Conservation (phyloP, 2,329 filamentous ascomycete genomes). For the Sordariomycetes sp. region DNA sequence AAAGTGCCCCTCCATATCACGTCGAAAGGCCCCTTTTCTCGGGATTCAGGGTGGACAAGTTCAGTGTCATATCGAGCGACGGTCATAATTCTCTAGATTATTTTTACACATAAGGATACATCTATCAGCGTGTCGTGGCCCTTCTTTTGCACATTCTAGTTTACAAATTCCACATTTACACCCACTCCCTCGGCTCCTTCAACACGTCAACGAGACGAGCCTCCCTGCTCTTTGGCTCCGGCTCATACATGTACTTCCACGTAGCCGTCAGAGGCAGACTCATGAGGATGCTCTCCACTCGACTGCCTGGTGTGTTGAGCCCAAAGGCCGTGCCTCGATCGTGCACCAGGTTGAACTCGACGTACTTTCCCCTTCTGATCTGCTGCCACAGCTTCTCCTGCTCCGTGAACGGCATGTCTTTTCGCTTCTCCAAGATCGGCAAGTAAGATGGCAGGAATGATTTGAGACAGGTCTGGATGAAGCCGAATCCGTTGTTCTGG, state of each 20-base stretch:
- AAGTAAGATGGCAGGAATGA: constrained; percentile 87
- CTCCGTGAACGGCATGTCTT: constrained; percentile 83
- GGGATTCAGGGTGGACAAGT: too few relatives aligned
- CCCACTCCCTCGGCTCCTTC: constrained; percentile 57
- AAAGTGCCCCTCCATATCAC: too few relatives aligned
- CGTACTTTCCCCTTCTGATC: constrained; percentile 84
- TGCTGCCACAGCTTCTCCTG: constrained; percentile 96
- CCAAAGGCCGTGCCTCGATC: constrained; percentile 93
- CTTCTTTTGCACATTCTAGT: too few relatives aligned
- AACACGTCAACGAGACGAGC: constrained; percentile 69
- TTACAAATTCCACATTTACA: too few relatives aligned
- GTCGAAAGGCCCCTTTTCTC: neutral
- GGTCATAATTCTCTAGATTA: too few relatives aligned
- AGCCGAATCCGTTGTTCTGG: constrained; percentile 82
- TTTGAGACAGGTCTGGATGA: constrained; percentile 74
- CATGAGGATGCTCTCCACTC: constrained; percentile 96
- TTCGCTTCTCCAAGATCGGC: constrained; percentile 78
- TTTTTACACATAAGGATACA: too few relatives aligned
- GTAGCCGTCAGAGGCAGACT: constrained; percentile 85
- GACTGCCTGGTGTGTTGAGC: constrained; percentile 80
- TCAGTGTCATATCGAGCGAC: too few relatives aligned
- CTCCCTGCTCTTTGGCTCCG: constrained; percentile 66
- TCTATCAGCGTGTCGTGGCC: too few relatives aligned
- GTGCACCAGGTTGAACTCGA: constrained; percentile 97
- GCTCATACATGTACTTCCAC: constrained; percentile 94